phyloP scores from a whole-genome alignment of 805 yeast species.

The Isabelozyma rhagii region DNA sequence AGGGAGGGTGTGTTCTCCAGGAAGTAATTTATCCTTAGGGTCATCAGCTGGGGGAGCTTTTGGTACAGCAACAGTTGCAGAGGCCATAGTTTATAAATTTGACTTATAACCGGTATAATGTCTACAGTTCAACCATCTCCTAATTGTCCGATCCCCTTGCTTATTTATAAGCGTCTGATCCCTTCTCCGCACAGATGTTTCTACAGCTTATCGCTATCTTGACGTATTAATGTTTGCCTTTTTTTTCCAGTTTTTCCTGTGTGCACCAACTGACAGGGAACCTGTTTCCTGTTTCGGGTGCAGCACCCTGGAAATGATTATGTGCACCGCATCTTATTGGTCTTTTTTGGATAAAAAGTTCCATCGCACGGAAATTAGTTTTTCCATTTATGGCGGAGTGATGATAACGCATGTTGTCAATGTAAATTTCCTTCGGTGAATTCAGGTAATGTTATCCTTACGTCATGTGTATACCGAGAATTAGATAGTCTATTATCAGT shows the following conservation, averaged over 20 bases:
- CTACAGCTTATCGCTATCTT: not conserved
- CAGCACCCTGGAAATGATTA: not conserved
- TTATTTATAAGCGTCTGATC: not conserved
- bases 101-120: too few species aligned
- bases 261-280: not conserved
- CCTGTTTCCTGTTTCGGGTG: not conserved
- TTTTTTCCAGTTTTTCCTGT: not conserved
- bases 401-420: not conserved
- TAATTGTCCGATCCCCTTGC: not conserved
- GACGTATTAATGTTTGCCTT: not conserved
- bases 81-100: slow-evolving; percentile 10
- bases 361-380: not conserved
- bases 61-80: slow-evolving; percentile 15
- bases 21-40: slow-evolving; percentile 8
- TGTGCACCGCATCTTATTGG: not conserved
- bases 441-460: not conserved
- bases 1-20: slow-evolving; percentile 50
- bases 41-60: slow-evolving; percentile 21
- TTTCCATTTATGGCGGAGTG: not conserved
- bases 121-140: not conserved
- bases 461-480: too few species aligned
- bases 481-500: too few species aligned
- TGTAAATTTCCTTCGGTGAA: not conserved
- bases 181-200: not conserved
- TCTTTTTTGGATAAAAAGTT: not conserved